Evolutionary conservation across 805 yeast genomes (phyloP), one percentile per base, ranked within the genome.

Genomic region (Phaffomyces thermotolerans): DNA sequence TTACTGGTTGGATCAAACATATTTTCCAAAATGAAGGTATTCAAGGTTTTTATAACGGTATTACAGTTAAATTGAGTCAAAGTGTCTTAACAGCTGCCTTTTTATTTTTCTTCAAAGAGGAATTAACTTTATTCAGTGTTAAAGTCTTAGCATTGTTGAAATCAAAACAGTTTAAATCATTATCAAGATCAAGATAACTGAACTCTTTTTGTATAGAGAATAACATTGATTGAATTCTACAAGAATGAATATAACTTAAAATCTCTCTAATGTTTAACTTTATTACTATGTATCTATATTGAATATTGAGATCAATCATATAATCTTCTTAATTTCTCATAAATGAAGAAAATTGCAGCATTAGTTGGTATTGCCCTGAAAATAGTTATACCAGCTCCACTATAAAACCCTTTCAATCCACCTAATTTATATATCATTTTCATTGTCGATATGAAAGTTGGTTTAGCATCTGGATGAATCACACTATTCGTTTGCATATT

Each of bases 31-130:
- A 74, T 39, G 95, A 88, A 59, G 96, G 96, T 10, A 50, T 86
- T 36, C 69, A 71, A 34, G 85, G 89, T 2, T 77, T 90, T 48
- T 90, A 89, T 67, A 79, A 81, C 40, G 98, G 98, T 1, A 73
- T 90, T 48, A 68, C 76, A 42, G 78, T 89, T 43, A 90, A 90
- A 65, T 71, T 91, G 48, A 63, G 81, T 23, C 98, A 90, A 66
- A 79, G 90, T 47, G 88, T 91, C 38, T 62, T 83, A 45, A 88
- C 95, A 34, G 91, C 96, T 3, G 96, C 96, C 1, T 85, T 90
- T 54, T 71, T 90, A 57, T 90, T 90, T 60, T 85, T 81, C 64
- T 88, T 90, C 67, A 90, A 90, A 66, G 96, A 90, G 63, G 89
- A 85, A 63, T 74, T 89, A 52, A 79, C 84, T 45, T 58, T 69